Evolutionary conservation across 257 asterid genomes (phyloP), one percentile per base, ranked within the genome.

Genomic region (Solanum clarkiae): DNA sequence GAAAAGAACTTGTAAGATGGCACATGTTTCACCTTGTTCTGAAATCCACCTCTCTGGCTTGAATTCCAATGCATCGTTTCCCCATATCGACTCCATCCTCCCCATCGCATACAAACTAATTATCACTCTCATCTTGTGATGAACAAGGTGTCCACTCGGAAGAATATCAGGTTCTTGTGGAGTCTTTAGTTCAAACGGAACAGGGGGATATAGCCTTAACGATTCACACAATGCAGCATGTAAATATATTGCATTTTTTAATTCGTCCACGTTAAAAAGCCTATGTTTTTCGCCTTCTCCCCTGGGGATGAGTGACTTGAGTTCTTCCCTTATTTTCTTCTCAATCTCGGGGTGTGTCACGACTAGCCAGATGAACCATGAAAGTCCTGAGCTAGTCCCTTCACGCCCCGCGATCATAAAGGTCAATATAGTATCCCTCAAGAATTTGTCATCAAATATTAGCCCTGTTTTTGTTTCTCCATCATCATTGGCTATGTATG

Each of bases 21-120:
- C 88, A 85, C 93, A 44, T 93, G 88, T 62, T 72, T 90, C 8
- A 91, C 15, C 92, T 2, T 77, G 29, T 22, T 89, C 88, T 1
- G 91, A 80, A 14, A 93, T 90, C 96, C 96, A 93, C 75, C 96
- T 91, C 82, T 89, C 93, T 0, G 94, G 94, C 90, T 88, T 90
- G 84, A 91, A 93, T 24, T 91, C 93, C 56, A 80, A 59, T 2
- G 93, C 88, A 86, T 90, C 93, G 2, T 89, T 85, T 1, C 96
- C 94, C 96, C 96, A 93, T 0, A 91, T 85, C 0, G 72, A 80
- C 18, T 72, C 90, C 93, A 93, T 93, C 56, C 96, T 86, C 62
- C 93, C 96, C 96, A 93, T 91, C 4, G 93, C 92, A 5, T 91
- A 93, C 83, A 91, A 59, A 0, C 89, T 84, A 22, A 93, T 71